Conservation (phyloP, 2,329 filamentous ascomycete genomes). For the Knoxdaviesia capensis region DNA sequence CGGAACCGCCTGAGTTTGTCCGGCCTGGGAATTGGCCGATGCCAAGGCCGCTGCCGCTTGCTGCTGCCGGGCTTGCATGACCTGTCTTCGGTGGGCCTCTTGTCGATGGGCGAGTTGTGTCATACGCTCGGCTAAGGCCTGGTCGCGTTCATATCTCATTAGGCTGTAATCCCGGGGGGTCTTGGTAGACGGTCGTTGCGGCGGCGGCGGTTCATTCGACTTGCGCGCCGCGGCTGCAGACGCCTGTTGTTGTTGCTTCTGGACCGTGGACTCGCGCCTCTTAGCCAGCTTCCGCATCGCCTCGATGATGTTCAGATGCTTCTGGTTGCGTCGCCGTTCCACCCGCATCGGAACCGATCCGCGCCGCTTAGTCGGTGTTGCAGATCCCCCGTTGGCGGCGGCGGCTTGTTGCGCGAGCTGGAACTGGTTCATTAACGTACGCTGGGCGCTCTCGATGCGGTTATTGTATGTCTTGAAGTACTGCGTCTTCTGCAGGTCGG, state of each 20-base stretch:
- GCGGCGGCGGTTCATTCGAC: conserved; percentile 41
- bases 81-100: conserved; percentile 27
- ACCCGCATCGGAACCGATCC: conserved; percentile 67
- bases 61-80: too few relatives aligned
- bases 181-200: conserved; percentile 28
- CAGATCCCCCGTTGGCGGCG: conserved; percentile 4
- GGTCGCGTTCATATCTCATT: conserved; percentile 71
- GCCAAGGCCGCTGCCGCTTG: too few relatives aligned
- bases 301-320: conserved; percentile 76
- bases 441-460: conserved; percentile 38
- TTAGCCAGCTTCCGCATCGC: conserved; percentile 90
- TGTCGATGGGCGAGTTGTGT: conserved; percentile 36
- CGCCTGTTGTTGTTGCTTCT: conserved; percentile 79
- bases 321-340: conserved; percentile 68
- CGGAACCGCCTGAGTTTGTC: too few relatives aligned
- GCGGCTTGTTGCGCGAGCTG: conserved; percentile 24
- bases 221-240: conserved; percentile 68
- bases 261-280: conserved; percentile 67
- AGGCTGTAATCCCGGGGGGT: conserved; percentile 84
- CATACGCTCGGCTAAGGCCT: conserved; percentile 41
- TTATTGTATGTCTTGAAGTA: conserved; percentile 65
- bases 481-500: conserved; percentile 85
- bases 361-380: conserved; percentile 26
- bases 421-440: conserved; percentile 30
- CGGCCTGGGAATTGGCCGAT: too few relatives aligned